Evolutionary conservation across 305 asterid genomes (phyloP).

Genomic region (Fraxinus platypoda): DNA sequence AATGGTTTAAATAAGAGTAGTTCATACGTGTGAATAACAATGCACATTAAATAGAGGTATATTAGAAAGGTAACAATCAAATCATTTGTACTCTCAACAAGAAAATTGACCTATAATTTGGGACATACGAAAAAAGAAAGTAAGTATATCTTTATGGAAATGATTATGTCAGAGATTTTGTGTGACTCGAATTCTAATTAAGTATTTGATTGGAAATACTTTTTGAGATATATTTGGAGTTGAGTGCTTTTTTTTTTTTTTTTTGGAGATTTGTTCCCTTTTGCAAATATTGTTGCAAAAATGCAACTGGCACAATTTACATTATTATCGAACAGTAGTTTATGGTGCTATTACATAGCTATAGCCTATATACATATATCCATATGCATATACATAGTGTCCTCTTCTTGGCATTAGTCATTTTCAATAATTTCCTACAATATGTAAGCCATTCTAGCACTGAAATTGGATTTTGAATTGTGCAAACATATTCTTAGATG

Average conservation of each 20-base stretch:
- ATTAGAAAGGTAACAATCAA: too few relatives aligned
- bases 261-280: slow-evolving; percentile 2
- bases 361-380: neutral
- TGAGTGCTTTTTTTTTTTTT: neutral
- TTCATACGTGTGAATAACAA: too few relatives aligned
- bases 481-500: neutral
- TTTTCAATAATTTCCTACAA: neutral
- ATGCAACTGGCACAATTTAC: neutral
- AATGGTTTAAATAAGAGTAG: too few relatives aligned
- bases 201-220: too few relatives aligned
- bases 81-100: too few relatives aligned
- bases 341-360: neutral
- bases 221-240: too few relatives aligned
- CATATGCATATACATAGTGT: neutral
- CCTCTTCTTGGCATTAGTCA: neutral
- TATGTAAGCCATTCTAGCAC: neutral
- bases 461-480: neutral
- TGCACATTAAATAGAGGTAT: too few relatives aligned
- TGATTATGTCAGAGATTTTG: too few relatives aligned
- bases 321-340: neutral
- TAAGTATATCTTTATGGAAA: too few relatives aligned
- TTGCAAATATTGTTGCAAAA: neutral
- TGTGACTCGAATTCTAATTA: too few relatives aligned
- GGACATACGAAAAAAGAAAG: too few relatives aligned
- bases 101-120: too few relatives aligned